These are phyloP conservation scores for Skeletonema potamos DNA, from an alignment of 108 stramenopile species.

Conservation along the genomic window DNA sequence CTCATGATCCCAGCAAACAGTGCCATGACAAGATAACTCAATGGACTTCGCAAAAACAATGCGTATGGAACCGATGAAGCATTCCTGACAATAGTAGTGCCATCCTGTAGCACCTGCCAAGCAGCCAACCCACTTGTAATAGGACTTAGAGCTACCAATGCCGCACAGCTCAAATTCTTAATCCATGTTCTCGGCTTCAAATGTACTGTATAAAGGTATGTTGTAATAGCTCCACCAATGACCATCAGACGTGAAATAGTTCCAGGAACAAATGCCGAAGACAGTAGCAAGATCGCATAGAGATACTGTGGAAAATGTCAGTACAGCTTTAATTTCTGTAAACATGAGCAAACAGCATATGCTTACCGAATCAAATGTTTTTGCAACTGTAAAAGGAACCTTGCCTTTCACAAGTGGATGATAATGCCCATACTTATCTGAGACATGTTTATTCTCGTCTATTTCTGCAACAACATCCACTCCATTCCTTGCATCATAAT, in stretches of 20 bases:
- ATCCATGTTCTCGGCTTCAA: constrained; percentile 75
- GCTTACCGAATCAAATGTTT: constrained; percentile 14
- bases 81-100: background rate
- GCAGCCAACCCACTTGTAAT: constrained; percentile 60
- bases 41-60: constrained; percentile 12
- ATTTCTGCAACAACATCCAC: constrained; percentile 33
- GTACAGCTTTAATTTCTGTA: background rate
- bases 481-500: constrained; percentile 68
- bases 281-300: constrained; percentile 49
- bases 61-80: constrained; percentile 3
- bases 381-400: constrained; percentile 43
- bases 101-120: constrained; percentile 16
- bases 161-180: constrained; percentile 77
- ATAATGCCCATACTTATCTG: constrained; percentile 11
- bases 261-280: constrained; percentile 63
- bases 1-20: constrained; percentile 50
- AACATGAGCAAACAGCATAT: background rate
- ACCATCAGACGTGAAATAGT: constrained; percentile 56
- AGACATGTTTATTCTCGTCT: background rate
- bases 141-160: constrained; percentile 60
- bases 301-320: constrained; percentile 43
- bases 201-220: constrained; percentile 72
- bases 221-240: constrained; percentile 56
- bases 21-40: constrained; percentile 23
- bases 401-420: constrained; percentile 34